Evolutionary conservation across 2,329 filamentous ascomycete genomes (phyloP), one percentile per base, ranked within the genome.

Genomic region (Alternaria ethzedia): DNA sequence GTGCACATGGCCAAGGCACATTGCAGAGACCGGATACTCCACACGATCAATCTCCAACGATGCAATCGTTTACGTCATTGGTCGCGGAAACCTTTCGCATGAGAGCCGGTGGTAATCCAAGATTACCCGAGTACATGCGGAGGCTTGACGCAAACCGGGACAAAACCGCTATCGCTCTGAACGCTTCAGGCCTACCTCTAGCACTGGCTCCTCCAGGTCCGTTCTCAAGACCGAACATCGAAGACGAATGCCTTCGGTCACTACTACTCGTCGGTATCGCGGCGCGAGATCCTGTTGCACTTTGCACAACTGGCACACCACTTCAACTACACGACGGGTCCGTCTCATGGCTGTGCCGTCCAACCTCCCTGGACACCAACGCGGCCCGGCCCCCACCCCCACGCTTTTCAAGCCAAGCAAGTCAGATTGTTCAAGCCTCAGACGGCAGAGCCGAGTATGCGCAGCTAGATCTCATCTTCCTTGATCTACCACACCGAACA

Each of bases 61-160:
- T 5, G 9, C 54, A 57, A 13, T 57, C 68, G 1, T 67, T 72
- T 20, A 55, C 75, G 6, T 57, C 70, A 5, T 64, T 61, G 0
- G 74, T 82, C 4, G 70, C 78, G 9, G 77, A 82, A 21, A 78
- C 79, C 3, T 82, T 83, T 57, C 71, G 67, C 13, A 75, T 81
- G 76, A 79, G 80, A 54, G 78, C 82, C 26, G 77, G 80, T n/a
- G 82, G 82, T 6, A 80, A 82, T 54, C 80, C 80, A 46, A 70
- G 76, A 21, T 68, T 83, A 32, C 80, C 81, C 23, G 77, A 78
- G 41, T 76, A 79, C 57, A 71, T 81, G 44, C 70, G 80, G 28
- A 71, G 77, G 30, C 75, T 82, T 4, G 80, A 82, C 60, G 81
- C 82, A 6, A 79, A 81, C 51, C 80, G 81, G 55, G 81, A 83